Conservation (phyloP, 805 yeast genomes). For the Barnettozyma botsteinii region DNA sequence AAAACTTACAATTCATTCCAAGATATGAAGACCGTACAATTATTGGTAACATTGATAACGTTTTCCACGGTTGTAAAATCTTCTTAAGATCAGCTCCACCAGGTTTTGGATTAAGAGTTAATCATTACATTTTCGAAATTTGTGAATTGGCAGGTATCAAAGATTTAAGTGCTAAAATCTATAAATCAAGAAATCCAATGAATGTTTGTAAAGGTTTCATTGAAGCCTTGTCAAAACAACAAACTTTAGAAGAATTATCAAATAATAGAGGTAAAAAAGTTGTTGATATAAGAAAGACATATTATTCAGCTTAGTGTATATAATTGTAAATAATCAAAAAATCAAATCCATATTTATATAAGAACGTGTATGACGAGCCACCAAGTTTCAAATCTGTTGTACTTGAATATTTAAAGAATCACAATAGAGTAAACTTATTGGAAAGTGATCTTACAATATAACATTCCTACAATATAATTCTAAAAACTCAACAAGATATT, state of each 20-base stretch:
- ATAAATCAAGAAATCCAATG: conserved; percentile 90
- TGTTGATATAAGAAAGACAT: conserved; percentile 86
- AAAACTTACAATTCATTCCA: conserved; percentile 74
- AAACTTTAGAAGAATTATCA: conserved; percentile 81
- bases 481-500: no score
- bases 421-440: no score
- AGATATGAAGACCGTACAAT: conserved; percentile 90
- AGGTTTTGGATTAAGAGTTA: conserved; percentile 90
- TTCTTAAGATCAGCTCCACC: conserved; percentile 83
- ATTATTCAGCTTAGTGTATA: conserved; percentile 50
- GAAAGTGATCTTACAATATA: no score
- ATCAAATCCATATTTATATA: background rate
- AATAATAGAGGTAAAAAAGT: conserved; percentile 90
- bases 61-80: conserved; percentile 81
- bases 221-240: conserved; percentile 79
- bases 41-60: conserved; percentile 73
- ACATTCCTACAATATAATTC: no score
- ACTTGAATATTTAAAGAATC: no score
- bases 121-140: conserved; percentile 82
- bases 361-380: no score
- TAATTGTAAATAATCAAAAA: background rate
- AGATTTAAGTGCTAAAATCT: conserved; percentile 87
- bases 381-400: no score
- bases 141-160: conserved; percentile 92
- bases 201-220: conserved; percentile 86